Base-by-base conservation (phyloP, 495 filamentous ascomycete genomes). In the Coniosporium apollinis region DNA sequence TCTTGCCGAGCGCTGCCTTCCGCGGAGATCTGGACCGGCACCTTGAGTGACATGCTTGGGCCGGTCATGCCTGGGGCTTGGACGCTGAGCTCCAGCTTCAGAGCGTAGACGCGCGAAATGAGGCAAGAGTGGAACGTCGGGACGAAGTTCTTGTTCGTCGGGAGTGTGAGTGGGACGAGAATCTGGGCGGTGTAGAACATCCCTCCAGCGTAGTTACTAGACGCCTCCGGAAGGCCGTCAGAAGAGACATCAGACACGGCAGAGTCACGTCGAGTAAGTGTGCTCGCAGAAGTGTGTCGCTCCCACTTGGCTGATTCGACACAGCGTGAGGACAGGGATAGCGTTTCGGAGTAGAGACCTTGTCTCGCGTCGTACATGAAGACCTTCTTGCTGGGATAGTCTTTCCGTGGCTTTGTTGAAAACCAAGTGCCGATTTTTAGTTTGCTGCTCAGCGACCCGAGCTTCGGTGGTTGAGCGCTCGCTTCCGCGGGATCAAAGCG, bases 51-150 rank as follows among this genome's bases (percentile, higher is more conserved):
- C 11, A 87, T 42, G 2, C 56, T 64, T 2, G 75, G 67, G 17
- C 60, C 70, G 18, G 60, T 45, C n/a, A 70, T 57, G 14, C 62
- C 62, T 4, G 70, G 62, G 0, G 72, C 67, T 36, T 72, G 66
- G 26, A 81, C 56, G 3, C 71, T 62, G 35, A 87, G 49, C 5
- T 63, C 61, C 32, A 96, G 57, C 28, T 79, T 74, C 15, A 94
- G 63, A 6, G 65, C 60, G 58, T 97, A 96, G 17, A 75, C 58
- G 39, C 89, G 76, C 11, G 78, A 79, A 19, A 79, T 61, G 45
- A 93, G 69, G 56, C 89, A 97, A 36, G 74, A 71, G 57, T 89
- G 76, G 59, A 96, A 97, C 13, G 82, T 85, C 0, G 89, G 91
- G 19, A 89, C 56, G 56, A 86, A 84, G 2, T 72, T 61, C 41